Conservation (phyloP, 2,329 filamentous ascomycete species). For the Venturia asperata region DNA sequence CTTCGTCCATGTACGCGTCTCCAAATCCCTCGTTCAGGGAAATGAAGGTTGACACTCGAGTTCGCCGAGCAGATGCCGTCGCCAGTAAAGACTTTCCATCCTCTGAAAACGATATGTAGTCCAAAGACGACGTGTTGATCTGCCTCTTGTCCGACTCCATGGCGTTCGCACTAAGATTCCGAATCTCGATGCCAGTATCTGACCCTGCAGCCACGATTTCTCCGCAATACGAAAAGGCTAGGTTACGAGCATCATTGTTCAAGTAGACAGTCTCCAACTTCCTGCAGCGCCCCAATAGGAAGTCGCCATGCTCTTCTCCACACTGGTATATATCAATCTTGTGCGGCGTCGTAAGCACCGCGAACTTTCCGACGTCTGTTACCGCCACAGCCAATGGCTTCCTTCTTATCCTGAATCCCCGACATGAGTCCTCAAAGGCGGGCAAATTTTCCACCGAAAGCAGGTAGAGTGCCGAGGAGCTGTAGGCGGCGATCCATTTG, state of each 20-base stretch:
- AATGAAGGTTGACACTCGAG: conserved; percentile 32
- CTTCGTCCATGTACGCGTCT: conserved; percentile 35
- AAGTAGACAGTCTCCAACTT: conserved; percentile 65
- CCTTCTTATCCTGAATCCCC: conserved; percentile 68
- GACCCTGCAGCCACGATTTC: conserved; percentile 79
- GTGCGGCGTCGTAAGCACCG: conserved; percentile 73
- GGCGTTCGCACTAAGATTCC: conserved; percentile 8
- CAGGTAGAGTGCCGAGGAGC: conserved; percentile 72
- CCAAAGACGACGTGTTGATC: conserved; percentile 32
- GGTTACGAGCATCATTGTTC: conserved; percentile 69
- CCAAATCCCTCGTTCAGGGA: conserved; percentile 35
- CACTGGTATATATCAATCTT: conserved; percentile 82
- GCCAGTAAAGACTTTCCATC: conserved; percentile 35
- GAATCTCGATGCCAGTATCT: conserved; percentile 45
- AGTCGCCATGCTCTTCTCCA: conserved; percentile 37
- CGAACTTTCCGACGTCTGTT: conserved; percentile 66
- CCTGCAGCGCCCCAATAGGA: conserved; percentile 45
- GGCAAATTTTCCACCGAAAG: conserved; percentile 49
- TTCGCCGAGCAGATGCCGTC: conserved; percentile 33
- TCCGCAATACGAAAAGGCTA: conserved; percentile 74
- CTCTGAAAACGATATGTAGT: conserved; percentile 34
- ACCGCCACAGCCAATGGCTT: conserved; percentile 70
- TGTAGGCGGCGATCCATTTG: conserved; percentile 67
- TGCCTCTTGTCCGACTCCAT: conserved; percentile 30
- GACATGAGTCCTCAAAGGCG: conserved; percentile 47